phyloP scores from a whole-genome alignment of 352 stramenopile species.

The Labyrinthula sp. region DNA sequence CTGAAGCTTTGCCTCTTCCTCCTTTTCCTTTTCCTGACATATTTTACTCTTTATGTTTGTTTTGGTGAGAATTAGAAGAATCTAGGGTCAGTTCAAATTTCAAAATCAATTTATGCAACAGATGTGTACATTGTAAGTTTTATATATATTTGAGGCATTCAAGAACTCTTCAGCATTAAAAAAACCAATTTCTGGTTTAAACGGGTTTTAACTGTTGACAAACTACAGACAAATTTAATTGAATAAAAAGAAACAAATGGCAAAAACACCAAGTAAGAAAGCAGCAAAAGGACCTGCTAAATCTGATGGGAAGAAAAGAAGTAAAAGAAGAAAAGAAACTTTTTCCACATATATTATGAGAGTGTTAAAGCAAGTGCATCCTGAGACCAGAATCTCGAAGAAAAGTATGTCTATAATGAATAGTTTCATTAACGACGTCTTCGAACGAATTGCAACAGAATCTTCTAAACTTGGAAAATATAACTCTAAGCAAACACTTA shows the following conservation, averaged over 20 bases:
- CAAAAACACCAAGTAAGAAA: conserved; percentile 47
- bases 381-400: conserved; percentile 42
- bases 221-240: too few species aligned
- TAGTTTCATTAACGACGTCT: conserved; percentile 97
- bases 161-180: too few species aligned
- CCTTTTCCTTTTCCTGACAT: conserved; percentile 57
- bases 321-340: conserved; percentile 47
- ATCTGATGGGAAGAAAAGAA: conserved; percentile 32
- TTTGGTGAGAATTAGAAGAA: too few species aligned
- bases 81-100: too few species aligned
- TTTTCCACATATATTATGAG: conserved; percentile 62
- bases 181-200: too few species aligned
- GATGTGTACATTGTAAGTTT: too few species aligned
- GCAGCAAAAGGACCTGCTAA: conserved; percentile 46
- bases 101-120: too few species aligned
- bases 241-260: conserved; percentile 19
- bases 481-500: conserved; percentile 95
- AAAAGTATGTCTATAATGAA: conserved; percentile 40
- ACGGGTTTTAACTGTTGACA: too few species aligned
- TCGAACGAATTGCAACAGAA: conserved; percentile 86
- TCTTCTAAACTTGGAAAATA: conserved; percentile 80
- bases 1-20: conserved; percentile 46
- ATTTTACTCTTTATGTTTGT: conserved; percentile 5
- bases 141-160: too few species aligned
- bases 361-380: conserved; percentile 48